Conservation (phyloP, 768 basidiomycete species). For the Saitozyma sp. region DNA sequence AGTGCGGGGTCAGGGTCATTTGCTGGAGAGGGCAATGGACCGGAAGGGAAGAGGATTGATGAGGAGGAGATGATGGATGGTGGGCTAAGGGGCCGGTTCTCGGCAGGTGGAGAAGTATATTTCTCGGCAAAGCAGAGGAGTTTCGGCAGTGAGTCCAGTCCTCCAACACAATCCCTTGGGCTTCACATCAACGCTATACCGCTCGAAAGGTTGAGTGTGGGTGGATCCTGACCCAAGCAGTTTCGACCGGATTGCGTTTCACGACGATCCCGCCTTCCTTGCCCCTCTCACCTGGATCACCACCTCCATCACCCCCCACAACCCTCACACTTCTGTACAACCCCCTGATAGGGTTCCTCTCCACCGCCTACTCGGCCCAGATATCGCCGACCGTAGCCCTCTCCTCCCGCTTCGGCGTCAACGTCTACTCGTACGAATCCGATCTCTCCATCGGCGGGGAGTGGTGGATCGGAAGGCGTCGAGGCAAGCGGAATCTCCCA, state of each 20-base stretch:
- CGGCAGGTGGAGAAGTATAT: conserved; percentile 89
- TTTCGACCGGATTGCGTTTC: conserved; percentile 91
- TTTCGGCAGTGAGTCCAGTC: conserved; percentile 71
- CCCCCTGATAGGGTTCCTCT: conserved; percentile 92
- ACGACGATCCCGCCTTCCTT: conserved; percentile 83
- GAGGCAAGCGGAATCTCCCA: conserved; percentile 37
- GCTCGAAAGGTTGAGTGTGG: not conserved
- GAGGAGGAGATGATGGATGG: conserved; percentile 92
- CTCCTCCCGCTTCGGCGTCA: conserved; percentile 88
- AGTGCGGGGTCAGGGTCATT: conserved; percentile 36
- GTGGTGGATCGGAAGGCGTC: conserved; percentile 79
- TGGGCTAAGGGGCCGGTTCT: conserved; percentile 84
- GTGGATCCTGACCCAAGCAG: conserved; percentile 53
- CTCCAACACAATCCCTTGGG: not conserved
- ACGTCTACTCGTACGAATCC: conserved; percentile 93
- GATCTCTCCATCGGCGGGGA: conserved; percentile 95
- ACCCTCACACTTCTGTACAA: conserved; percentile 93
- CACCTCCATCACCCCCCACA: conserved; percentile 75
- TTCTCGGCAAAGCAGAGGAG: conserved; percentile 89
- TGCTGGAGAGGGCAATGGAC: conserved; percentile 8
- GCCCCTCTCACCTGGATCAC: conserved; percentile 57
- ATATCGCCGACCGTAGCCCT: conserved; percentile 80
- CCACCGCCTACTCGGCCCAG: conserved; percentile 84
- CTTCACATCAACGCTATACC: not conserved
- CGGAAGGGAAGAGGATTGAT: conserved; percentile 76